These are phyloP conservation scores for Isoetes engelmannii DNA, from an alignment of 83 land plant species.

Conservation along the genomic window DNA sequence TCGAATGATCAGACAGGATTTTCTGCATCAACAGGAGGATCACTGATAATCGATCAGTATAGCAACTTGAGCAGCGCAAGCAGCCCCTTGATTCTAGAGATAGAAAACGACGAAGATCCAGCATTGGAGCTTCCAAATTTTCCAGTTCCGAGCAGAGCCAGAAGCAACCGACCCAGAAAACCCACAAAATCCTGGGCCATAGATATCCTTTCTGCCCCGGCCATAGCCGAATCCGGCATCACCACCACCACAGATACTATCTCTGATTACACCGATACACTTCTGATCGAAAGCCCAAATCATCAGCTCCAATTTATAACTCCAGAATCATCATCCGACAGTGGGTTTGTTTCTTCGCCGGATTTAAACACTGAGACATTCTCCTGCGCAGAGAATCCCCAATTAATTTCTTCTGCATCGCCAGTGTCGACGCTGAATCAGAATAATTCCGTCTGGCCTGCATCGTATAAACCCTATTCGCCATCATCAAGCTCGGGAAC, in stretches of 20 bases:
- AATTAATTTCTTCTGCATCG: constrained; percentile 1
- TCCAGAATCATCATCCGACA: too few species aligned
- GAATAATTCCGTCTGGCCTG: constrained; percentile 2
- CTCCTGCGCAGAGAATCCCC: constrained; percentile 44
- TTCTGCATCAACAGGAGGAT: constrained; percentile 21
- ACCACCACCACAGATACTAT: too few species aligned
- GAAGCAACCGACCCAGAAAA: too few species aligned
- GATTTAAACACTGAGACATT: constrained; percentile 15
- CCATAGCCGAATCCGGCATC: too few species aligned
- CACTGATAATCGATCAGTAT: constrained; percentile 6
- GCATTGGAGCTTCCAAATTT: too few species aligned
- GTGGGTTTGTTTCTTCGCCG: too few species aligned
- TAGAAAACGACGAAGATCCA: constrained; percentile 10
- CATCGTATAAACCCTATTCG: constrained; percentile 5
- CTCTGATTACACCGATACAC: too few species aligned
- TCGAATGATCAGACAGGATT: constrained; percentile 28
- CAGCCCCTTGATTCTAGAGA: constrained; percentile 13
- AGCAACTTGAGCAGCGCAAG: constrained; percentile 16
- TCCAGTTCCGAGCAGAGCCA: too few species aligned
- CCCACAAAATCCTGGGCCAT: too few species aligned
- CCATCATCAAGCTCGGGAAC: constrained; percentile 4
- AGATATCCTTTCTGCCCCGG: too few species aligned
- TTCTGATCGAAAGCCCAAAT: too few species aligned
- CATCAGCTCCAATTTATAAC: too few species aligned
- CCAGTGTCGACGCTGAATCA: constrained; percentile 9